phyloP scores from a whole-genome alignment of 306 rosid genomes.

The Sesbania bispinosa region DNA sequence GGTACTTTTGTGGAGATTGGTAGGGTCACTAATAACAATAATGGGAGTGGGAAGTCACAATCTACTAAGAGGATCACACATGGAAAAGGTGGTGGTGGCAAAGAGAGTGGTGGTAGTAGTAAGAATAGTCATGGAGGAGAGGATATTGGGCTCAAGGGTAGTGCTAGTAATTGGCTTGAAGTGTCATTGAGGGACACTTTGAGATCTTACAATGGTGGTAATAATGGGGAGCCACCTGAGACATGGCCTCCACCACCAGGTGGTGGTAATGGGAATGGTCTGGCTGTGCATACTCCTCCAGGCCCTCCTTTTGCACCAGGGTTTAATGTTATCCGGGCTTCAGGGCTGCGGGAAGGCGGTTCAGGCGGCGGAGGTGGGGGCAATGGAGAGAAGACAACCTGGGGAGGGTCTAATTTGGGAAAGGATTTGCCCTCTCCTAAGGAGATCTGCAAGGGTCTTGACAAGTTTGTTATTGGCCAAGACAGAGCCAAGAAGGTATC shows the following conservation, averaged over 20 bases:
- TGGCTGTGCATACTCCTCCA: constrained; percentile 89
- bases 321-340: constrained; percentile 60
- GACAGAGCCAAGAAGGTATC: constrained; percentile 84
- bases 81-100: constrained; percentile 31
- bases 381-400: constrained; percentile 47
- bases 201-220: constrained; percentile 41
- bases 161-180: constrained; percentile 39
- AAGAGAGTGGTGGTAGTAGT: constrained; percentile 23
- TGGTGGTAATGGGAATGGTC: constrained; percentile 46
- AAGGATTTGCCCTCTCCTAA: constrained; percentile 90
- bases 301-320: constrained; percentile 91
- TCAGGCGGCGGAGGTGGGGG: constrained; percentile 35
- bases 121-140: constrained; percentile 28
- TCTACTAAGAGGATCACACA: constrained; percentile 34
- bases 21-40: constrained; percentile 32
- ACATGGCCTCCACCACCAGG: constrained; percentile 61
- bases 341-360: constrained; percentile 44
- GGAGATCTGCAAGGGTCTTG: constrained; percentile 88
- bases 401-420: constrained; percentile 97
- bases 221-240: constrained; percentile 63
- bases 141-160: constrained; percentile 23
- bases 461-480: constrained; percentile 95
- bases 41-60: constrained; percentile 19
- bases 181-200: constrained; percentile 59
- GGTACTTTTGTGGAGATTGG: constrained; percentile 92